These are phyloP conservation scores for Fusarium anguioides DNA, from an alignment of 2,329 filamentous ascomycete species.

Conservation along the genomic window DNA sequence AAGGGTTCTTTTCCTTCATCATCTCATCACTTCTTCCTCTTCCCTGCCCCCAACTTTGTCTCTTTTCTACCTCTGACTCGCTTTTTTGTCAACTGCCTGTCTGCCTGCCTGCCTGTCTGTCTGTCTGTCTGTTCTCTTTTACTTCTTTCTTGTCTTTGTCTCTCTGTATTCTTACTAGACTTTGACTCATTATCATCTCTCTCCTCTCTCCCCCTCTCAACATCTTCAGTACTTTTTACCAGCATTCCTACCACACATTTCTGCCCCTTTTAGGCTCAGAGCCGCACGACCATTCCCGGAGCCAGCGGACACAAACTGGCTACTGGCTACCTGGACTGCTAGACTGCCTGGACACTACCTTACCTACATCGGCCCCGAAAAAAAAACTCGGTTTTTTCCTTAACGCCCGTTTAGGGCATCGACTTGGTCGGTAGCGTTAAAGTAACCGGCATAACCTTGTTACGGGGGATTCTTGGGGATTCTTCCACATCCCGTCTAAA, in stretches of 20 bases:
- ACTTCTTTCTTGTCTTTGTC: conserved; percentile 9
- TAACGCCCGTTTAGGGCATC: conserved; percentile 51
- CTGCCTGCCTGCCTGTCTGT: background rate
- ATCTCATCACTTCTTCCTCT: conserved; percentile 21
- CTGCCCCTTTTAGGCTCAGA: conserved; percentile 37
- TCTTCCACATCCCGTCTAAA: conserved; percentile 34
- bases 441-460: conserved; percentile 56
- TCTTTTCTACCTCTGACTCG: background rate
- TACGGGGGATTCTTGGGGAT: conserved; percentile 50
- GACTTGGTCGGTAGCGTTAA: conserved; percentile 48
- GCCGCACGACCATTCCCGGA: conserved; percentile 36
- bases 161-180: background rate
- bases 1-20: conserved; percentile 41
- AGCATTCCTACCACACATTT: background rate
- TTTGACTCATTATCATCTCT: conserved; percentile 1
- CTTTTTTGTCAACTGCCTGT: conserved; percentile 10
- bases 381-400: conserved; percentile 45
- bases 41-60: conserved; percentile 27
- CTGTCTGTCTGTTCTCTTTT: conserved; percentile 12
- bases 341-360: no score
- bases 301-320: no score
- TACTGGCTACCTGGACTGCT: background rate
- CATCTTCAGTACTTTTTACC: background rate
- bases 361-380: conserved; percentile 42
- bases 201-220: conserved; percentile 1